Evolutionary conservation across 2,329 filamentous ascomycete genomes (phyloP), one percentile per base, ranked within the genome.

Genomic region (Zymoseptoria passerinii): DNA sequence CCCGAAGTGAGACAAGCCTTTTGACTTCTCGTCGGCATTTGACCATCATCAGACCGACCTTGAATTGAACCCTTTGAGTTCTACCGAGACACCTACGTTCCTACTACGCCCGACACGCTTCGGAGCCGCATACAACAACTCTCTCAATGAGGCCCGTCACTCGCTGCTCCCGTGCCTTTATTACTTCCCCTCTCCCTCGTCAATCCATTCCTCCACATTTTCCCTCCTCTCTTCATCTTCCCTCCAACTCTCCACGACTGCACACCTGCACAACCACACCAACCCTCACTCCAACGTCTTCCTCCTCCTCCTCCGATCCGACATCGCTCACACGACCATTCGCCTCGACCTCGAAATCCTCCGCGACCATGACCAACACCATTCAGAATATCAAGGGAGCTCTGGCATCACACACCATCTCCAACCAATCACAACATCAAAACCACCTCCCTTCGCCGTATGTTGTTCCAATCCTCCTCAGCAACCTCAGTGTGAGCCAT

Each of bases 371-470:
- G 35, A 44, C 35, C 35, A 44, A 44, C 7, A 44, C n/a, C 35
- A 16, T 44, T 5, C 35, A 44, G 13, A 44, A 44, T 4, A 13
- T 44, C 35, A 44, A 44, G 35, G 35, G 13, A 16, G 35, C 35
- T 44, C 13, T n/a, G 35, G n/a, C 35, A n/a, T 44, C 35, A 44
- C 35, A 44, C n/a, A 13, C 35, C n/a, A 7, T 13, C 35, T 4
- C 35, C 1, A 44, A 6, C 5, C 35, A 44, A 44, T 44, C 35
- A n/a, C 35, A 44, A n/a, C 13, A n/a, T 6, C 35, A 44, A 44
- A 48, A 52, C 48, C 44, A 52, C 48, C 44, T 63, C 10, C 63
- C 63, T 52, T 59, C 61, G 62, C 59, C 64, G 64, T 66, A 66
- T 27, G 64, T 63, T 53, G 29, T 27, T 16, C 29, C 18, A 55